Conservation (phyloP, 441 rosid genomes). For the Adansonia gregorii region DNA sequence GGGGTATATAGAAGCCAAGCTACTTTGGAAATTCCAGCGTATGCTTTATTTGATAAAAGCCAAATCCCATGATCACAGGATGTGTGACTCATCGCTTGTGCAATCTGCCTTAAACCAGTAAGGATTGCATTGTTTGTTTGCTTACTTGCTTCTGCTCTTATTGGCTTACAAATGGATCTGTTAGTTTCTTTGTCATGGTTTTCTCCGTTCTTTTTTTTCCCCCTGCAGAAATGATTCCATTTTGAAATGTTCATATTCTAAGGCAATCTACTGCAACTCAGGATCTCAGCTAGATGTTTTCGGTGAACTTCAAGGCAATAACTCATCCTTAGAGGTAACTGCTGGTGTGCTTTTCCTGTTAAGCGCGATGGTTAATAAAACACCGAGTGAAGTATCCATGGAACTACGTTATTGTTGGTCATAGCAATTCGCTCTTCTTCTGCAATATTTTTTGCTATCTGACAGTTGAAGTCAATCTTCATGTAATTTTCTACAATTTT, state of each 20-base stretch:
- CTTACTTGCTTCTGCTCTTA: conserved; percentile 26
- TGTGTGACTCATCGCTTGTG: conserved; percentile 48
- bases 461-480: not conserved
- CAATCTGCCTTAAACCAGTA: conserved; percentile 52
- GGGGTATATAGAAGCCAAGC: conserved; percentile 28
- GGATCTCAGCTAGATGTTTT: conserved; percentile 32
- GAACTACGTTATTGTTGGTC: not conserved
- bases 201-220: conserved; percentile 18
- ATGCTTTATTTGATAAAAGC: conserved; percentile 41
- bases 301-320: conserved; percentile 28
- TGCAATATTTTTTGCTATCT: not conserved
- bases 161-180: conserved; percentile 8
- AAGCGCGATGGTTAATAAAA: not conserved
- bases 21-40: conserved; percentile 32
- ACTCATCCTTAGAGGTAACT: conserved; percentile 42
- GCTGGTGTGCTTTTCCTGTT: conserved; percentile 26
- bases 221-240: conserved; percentile 42
- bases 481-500: not conserved
- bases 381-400: not conserved
- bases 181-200: not conserved
- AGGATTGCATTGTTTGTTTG: conserved; percentile 19
- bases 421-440: conserved; percentile 1
- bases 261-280: conserved; percentile 26
- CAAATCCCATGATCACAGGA: conserved; percentile 35
- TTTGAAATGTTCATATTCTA: conserved; percentile 38